Evolutionary conservation across 1,139 yeast species (phyloP).

Genomic region (Meyerozyma smithsonii): DNA sequence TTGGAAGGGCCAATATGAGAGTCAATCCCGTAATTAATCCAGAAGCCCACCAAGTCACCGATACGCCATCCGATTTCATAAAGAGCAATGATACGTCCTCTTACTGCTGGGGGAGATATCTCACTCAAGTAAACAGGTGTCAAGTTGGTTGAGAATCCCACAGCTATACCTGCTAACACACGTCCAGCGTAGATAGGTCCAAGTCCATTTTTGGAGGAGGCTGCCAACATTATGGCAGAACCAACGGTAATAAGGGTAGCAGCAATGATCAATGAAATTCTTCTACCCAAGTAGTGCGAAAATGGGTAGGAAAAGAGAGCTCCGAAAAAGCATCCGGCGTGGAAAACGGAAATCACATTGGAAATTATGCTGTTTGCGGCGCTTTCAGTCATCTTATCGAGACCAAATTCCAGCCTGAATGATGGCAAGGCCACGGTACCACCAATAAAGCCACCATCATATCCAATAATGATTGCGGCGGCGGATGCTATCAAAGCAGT

Average conservation of each 20-base stretch:
- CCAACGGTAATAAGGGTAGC: conserved; percentile 34
- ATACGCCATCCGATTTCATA: conserved; percentile 43
- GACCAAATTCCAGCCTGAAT: conserved; percentile 31
- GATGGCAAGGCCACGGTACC: conserved; percentile 38
- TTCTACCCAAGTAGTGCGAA: conserved; percentile 36
- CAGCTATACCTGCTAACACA: conserved; percentile 36
- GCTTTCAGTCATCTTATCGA: conserved; percentile 18
- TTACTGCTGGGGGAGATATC: conserved; percentile 36
- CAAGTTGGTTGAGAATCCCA: conserved; percentile 38
- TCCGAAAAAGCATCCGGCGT: conserved; percentile 46
- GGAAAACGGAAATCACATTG: conserved; percentile 42
- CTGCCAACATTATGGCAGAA: conserved; percentile 38
- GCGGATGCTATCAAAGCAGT: conserved; percentile 40
- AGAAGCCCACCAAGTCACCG: conserved; percentile 41
- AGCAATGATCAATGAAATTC: conserved; percentile 29
- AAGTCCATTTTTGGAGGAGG: conserved; percentile 24
- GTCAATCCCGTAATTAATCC: conserved; percentile 40
- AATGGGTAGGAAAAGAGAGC: conserved; percentile 39
- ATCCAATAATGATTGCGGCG: conserved; percentile 36
- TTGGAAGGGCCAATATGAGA: conserved; percentile 24
- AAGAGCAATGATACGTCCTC: conserved; percentile 35
- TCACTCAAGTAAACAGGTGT: conserved; percentile 40
- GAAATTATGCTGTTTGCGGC: conserved; percentile 24
- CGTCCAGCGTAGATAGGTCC: conserved; percentile 42
- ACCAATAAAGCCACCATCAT: conserved; percentile 42